Evolutionary conservation across 495 filamentous ascomycete species (phyloP), one percentile per base, ranked within the genome.

Genomic region (Xylaria venustula): DNA sequence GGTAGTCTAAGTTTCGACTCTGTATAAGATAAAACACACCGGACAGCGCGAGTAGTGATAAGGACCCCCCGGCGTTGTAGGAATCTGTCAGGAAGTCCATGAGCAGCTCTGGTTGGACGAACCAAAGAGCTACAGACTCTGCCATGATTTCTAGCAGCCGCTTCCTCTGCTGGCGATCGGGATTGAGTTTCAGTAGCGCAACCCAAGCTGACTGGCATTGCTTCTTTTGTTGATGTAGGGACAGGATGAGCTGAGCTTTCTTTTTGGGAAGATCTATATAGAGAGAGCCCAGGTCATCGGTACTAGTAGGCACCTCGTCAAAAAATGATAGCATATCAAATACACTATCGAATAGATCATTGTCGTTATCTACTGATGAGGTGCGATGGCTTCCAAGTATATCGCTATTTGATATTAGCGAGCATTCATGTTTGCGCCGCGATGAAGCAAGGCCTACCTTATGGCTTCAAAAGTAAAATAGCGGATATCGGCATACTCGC

Each of bases 61-160:
- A 90, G 5, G 90, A 87, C 54, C 94, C 94, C 51, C 95, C 93
- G 17, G 84, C 73, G 64, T 97, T 84, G 75, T 93, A 98, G 15
- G 87, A 93, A 73, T 96, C 92, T 2, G 92, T 96, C 37, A 99
- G 76, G 75, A 98, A 98, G 77, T 99, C 95, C 88, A 97, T 93
- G n/a, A 99, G 81, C 7, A 93, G 79, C 67, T 97, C 92, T 6
- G 89, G 86, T 36, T 89, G 87, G 34, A 74, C 82, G 74, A 98
- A 96, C 89, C 90, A 93, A 1, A 94, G 93, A 48, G 89, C 87
- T 54, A 98, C 92, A 19, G 81, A 84, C 60, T 80, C 79, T 4
- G 90, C 81, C 80, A 96, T 88, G 51, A 87, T 79, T 17, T 85
- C 81, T 26, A 99, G 77, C 1, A 96, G 76, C 34, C 80, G 76